A percentile compares a stretch with the other conserved stretches of the same genome.
Evolutionary conservation across 768 basidiomycete species (phyloP).

Genomic region (Imleria badia): DNA sequence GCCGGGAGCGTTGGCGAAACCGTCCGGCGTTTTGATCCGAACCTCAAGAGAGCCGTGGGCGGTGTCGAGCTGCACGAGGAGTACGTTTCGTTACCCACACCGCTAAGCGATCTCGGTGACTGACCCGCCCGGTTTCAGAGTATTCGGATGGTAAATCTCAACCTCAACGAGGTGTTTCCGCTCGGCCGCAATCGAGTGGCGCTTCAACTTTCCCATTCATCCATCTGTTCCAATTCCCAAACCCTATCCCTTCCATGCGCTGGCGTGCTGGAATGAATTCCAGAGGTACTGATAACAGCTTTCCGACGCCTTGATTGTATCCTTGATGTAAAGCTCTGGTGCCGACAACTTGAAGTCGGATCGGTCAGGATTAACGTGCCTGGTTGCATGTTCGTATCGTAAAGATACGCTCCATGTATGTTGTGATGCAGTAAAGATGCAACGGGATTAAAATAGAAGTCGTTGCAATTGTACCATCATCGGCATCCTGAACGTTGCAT

Average conservation of each 20-base stretch:
- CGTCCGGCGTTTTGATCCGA: constrained; percentile 33
- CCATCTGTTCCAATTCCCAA: too few species aligned
- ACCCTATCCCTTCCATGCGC: not conserved
- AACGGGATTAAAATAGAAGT: too few species aligned
- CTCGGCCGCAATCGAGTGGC: not conserved
- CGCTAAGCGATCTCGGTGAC: not conserved
- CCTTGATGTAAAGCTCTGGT: not conserved
- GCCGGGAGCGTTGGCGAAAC: constrained; percentile 31
- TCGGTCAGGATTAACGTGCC: too few species aligned
- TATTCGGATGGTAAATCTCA: constrained; percentile 11
- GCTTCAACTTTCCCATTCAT: too few species aligned
- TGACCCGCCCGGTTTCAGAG: not conserved
- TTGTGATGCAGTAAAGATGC: too few species aligned
- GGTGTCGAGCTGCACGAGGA: constrained; percentile 42
- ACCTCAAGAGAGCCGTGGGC: constrained; percentile 31
- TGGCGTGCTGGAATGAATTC: not conserved
- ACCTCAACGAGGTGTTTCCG: not conserved
- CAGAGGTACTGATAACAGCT: not conserved
- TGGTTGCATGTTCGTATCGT: too few species aligned
- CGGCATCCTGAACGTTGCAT: too few species aligned
- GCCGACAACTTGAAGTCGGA: not conserved
- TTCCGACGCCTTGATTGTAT: not conserved
- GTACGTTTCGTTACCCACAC: constrained; percentile 24
- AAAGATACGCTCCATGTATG: too few species aligned
- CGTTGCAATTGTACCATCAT: too few species aligned